Base-by-base conservation (phyloP, 768 basidiomycete species). In the Russula sp. region DNA sequence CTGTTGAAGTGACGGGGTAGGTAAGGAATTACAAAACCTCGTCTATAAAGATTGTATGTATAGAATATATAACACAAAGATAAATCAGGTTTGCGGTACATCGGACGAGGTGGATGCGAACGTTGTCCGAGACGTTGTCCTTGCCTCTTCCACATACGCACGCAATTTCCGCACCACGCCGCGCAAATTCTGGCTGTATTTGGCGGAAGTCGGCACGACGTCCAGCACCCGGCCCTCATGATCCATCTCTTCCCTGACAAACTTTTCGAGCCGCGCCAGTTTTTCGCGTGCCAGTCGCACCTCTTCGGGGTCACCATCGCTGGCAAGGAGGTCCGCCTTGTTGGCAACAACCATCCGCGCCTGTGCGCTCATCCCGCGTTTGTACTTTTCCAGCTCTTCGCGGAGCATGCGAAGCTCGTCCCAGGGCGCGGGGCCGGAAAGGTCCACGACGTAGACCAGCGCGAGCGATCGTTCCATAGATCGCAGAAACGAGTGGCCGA, bases 401-500 rank as follows among this genome's bases (percentile, higher is more conserved):
- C 81, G 77, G 13, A 98, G 76, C 11, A 87, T 78, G 5, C 74
- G 69, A 29, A 98, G 77, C 56, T 93, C 93, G 14, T 87, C 82
- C 82, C 86, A 88, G 0, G 95, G 93, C 22, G 80, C 79, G 1
- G 84, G 78, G 1, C 78, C 76, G 3, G 87, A 85, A 7, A 99
- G 76, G 72, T 98, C 97, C 36, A 99, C 88, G 55, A 98, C 93
- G 70, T 96, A 98, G 3, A 84, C 90, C 7, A 98, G 82, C 7
- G 90, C 91, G 35, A 86, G 83, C 13, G 93, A 93, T 6, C 97
- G 86, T 70, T 98, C 95, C 73, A 98, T 91, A 1, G 92, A 87
- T 13, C 93, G 84, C 34, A 99, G 74, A 78, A 98, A 98, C 1
- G 90, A 88, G 73, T 98, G 93, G 0, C 96, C 97, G 2, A 98